Evolutionary conservation across 2,329 filamentous ascomycete genomes (phyloP).

Genomic region (Sarocladiaceae sp.): DNA sequence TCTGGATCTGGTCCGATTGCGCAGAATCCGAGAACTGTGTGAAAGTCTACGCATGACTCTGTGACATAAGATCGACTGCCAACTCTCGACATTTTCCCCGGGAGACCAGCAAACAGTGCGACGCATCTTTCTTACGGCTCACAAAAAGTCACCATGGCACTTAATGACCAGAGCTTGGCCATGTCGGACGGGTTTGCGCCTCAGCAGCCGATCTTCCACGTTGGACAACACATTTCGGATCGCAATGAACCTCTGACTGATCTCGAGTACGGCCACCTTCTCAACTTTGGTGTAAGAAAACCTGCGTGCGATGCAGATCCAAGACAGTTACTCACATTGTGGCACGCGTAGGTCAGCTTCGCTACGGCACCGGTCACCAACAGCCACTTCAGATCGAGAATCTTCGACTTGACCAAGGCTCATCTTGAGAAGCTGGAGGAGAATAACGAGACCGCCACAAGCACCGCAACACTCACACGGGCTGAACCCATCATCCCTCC

Average conservation of each 20-base stretch:
- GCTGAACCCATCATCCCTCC: constrained; percentile 57
- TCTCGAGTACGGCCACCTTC: constrained; percentile 58
- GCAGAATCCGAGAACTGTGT: no score
- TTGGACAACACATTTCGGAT: constrained; percentile 68
- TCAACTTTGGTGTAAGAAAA: constrained; percentile 60
- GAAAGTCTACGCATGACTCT: no score
- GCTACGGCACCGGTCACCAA: constrained; percentile 75
- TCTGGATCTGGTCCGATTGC: no score
- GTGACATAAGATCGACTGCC: no score
- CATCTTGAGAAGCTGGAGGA: constrained; percentile 44
- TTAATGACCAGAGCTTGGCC: background rate
- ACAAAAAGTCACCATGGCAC: background rate
- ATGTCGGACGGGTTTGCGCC: constrained; percentile 19
- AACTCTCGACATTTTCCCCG: no score
- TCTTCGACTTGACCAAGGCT: constrained; percentile 54
- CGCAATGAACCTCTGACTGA: constrained; percentile 55
- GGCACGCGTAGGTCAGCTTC: constrained; percentile 79
- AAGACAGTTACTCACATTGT: constrained; percentile 14
- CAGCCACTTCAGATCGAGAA: constrained; percentile 60
- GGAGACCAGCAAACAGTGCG: no score
- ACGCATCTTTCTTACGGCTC: no score
- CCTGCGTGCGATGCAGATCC: constrained; percentile 8
- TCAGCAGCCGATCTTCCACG: constrained; percentile 49
- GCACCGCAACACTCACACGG: constrained; percentile 37
- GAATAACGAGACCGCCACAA: constrained; percentile 29